Conservation (phyloP, 768 basidiomycete genomes). For the Fistulinella prunicolor region DNA sequence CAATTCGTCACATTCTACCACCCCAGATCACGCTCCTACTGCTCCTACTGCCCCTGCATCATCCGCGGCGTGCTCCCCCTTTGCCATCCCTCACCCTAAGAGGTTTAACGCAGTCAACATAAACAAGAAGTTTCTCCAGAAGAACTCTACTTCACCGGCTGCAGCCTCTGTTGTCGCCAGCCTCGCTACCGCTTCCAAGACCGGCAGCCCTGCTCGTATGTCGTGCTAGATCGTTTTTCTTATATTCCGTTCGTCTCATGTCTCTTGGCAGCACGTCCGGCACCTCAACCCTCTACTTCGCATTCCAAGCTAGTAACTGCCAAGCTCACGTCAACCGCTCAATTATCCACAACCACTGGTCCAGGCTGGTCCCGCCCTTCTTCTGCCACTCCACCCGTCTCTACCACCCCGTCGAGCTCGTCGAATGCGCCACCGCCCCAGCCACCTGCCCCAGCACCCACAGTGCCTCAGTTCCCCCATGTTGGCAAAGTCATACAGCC, state of each 20-base stretch:
- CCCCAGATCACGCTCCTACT: slow-evolving; percentile 18
- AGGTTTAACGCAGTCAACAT: slow-evolving; percentile 88
- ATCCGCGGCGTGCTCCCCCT: slow-evolving; percentile 18
- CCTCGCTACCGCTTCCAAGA: slow-evolving; percentile 43
- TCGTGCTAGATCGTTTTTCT: slow-evolving; percentile 18
- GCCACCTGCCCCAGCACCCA: slow-evolving; percentile 37
- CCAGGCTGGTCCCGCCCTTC: slow-evolving; percentile 80
- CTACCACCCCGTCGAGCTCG: slow-evolving; percentile 47
- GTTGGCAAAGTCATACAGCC: slow-evolving; percentile 63
- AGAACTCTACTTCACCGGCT: slow-evolving; percentile 63
- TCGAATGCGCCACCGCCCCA: slow-evolving; percentile 47
- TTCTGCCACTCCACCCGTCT: slow-evolving; percentile 61
- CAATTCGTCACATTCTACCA: slow-evolving; percentile 9
- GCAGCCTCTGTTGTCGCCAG: slow-evolving; percentile 43
- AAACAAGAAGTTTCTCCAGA: slow-evolving; percentile 95
- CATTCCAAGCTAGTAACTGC: slow-evolving; percentile 85
- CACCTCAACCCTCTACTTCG: slow-evolving; percentile 48
- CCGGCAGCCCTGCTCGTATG: slow-evolving; percentile 54
- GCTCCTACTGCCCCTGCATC: slow-evolving; percentile 1
- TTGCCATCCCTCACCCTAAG: slow-evolving; percentile 60
- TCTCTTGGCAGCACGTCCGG: slow-evolving; percentile 51
- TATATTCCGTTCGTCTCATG: slow-evolving; percentile 5
- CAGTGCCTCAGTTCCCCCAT: slow-evolving; percentile 53
- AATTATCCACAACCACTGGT: slow-evolving; percentile 53
- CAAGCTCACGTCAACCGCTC: slow-evolving; percentile 72